Evolutionary conservation across 1,284 basidiomycete genomes (phyloP).

Genomic region (Cryptococcus sp.): DNA sequence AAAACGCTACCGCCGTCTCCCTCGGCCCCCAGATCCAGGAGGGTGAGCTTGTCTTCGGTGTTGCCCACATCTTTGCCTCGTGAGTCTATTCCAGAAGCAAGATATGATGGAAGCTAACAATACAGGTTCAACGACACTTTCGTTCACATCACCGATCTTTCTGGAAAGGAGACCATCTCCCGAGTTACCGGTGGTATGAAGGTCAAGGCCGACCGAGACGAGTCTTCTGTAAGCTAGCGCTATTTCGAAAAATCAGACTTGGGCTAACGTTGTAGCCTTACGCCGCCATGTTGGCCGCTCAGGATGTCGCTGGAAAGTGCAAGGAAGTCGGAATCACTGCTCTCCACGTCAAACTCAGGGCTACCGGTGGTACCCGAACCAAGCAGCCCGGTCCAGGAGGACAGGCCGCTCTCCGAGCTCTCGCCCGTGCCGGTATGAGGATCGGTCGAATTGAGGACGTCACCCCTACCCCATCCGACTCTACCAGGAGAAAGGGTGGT

Average conservation of each 20-base stretch:
- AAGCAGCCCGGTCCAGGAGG: constrained; percentile 99
- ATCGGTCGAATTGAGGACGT: constrained; percentile 96
- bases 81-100: constrained; percentile 24
- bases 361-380: constrained; percentile 96
- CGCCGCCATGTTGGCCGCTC: constrained; percentile 98
- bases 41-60: constrained; percentile 91
- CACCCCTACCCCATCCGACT: constrained; percentile 95
- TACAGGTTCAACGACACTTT: constrained; percentile 94
- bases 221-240: constrained; percentile 64
- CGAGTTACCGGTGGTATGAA: constrained; percentile 99
- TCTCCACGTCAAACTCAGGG: constrained; percentile 81
- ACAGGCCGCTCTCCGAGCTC: constrained; percentile 94
- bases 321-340: constrained; percentile 98
- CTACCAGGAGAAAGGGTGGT: constrained; percentile 99
- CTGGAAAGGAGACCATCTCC: constrained; percentile 97
- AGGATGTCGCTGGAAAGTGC: constrained; percentile 94
- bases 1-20: constrained; percentile 74
- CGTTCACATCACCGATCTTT: constrained; percentile 98
- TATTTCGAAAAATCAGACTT: neutral
- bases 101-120: neutral
- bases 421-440: constrained; percentile 97
- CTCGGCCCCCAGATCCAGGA: constrained; percentile 93
- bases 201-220: constrained; percentile 99
- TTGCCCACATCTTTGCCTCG: constrained; percentile 94
- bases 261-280: constrained; percentile 61